Conservation (phyloP, 78 protist species). For the Dictyostelium intermedium region DNA sequence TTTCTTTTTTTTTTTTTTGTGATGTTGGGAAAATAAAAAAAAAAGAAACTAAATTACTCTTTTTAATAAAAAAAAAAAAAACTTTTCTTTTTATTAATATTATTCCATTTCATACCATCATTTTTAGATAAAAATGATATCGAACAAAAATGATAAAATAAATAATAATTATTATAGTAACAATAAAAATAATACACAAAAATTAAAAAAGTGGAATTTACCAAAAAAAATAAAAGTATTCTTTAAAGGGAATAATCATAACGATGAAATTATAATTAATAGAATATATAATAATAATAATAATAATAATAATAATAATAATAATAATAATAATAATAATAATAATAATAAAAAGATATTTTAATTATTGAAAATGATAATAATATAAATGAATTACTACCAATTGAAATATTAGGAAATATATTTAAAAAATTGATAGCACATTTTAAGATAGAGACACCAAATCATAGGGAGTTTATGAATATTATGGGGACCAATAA, state of each 20-base stretch:
- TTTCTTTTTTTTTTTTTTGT: too few species aligned
- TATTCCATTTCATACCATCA: neutral
- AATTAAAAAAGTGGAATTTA: neutral
- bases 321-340: too few species aligned
- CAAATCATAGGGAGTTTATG: neutral
- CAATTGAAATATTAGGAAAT: neutral
- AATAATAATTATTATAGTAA: too few species aligned
- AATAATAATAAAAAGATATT: too few species aligned
- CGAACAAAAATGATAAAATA: neutral
- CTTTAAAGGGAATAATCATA: neutral
- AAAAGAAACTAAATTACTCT: too few species aligned
- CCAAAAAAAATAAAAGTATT: neutral
- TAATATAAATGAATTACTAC: slow-evolving; percentile 10
- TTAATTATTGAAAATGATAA: neutral
- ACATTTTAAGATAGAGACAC: neutral
- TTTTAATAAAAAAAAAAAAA: too few species aligned
- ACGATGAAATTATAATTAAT: neutral
- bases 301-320: neutral
- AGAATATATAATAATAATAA: neutral
- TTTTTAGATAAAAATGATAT: neutral
- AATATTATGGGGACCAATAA: neutral
- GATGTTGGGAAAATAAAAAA: neutral
- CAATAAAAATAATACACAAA: neutral
- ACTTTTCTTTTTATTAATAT: too few species aligned
- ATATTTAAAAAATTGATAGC: neutral